Evolutionary conservation across 2,329 filamentous ascomycete genomes (phyloP), one percentile per base, ranked within the genome.

Genomic region (Plectosphaerella sp.): DNA sequence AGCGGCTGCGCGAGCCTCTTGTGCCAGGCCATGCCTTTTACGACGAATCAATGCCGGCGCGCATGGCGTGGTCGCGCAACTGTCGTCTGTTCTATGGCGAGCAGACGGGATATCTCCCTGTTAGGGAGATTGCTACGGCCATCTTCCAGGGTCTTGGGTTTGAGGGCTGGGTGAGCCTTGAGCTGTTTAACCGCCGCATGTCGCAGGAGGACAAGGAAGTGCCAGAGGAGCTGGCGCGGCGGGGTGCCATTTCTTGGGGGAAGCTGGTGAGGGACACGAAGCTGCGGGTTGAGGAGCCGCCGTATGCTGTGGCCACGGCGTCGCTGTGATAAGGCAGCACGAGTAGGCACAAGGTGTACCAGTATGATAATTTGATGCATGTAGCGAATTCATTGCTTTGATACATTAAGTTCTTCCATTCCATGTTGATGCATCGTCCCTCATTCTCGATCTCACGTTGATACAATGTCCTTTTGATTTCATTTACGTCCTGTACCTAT

Each of bases 31-130:
- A 73, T 45, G 54, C 61, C 3, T 70, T 69, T 37, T 67, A 71
- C 53, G 57, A 65, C 54, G 39, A 57, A 0, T 62, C 62, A 25
- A 69, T 72, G 57, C 70, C 69, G 0, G 8, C 62, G 0, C 71
- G 85, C 4, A 92, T 93, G 89, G 89, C 79, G 61, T 93, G 89
- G 89, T 89, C 82, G 37, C 72, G 89, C 16, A 91, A 91, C 63
- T 88, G 86, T 56, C 74, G 89, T 16, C 66, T 88, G 1, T 72
- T 73, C 45, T 73, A 73, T 47, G 68, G 70, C 18, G 86, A 89
- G 64, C 67, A 74, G 3, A 85, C 85, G 0, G 88, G 79, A 0
- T 91, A 90, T 61, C 69, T 92, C 1, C 88, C 88, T 0, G 76
- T 87, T 7, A 70, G 75, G 51, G 75, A 84, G 33, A 78, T 91